Base-by-base conservation (phyloP, 148 eudicot genomes). In the Diospyros lotus region DNA sequence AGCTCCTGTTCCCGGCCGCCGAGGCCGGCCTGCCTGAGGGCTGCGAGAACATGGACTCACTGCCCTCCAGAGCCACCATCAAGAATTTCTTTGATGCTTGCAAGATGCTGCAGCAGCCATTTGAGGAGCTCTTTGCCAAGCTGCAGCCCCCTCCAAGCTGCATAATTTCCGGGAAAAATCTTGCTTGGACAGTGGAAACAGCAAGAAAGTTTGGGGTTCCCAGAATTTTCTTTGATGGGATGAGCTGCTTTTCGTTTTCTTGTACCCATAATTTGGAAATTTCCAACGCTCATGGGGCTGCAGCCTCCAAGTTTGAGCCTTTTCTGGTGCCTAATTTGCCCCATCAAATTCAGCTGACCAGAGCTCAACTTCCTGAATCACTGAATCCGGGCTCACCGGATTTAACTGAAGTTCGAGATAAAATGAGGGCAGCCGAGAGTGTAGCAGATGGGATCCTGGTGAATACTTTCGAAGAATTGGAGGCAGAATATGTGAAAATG, bases 401-500 rank as follows among this genome's bases (percentile, higher is more conserved):
- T 17, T n/a, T 68, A 13, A 59, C 43, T 3, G 59, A 13, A 9
- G 3, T 68, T 18, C 75, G 80, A 13, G 77, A 74, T 41, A 71
- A 82, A 46, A 78, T 82, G 74, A 81, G 68, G 50, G 80, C 60
- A 51, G 80, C 84, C 2, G 83, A 82, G 18, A 56, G 75, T 45
- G 66, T 50, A 28, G 80, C 85, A 41, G 74, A 75, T 50, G 88
- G 88, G 2, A 76, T 79, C 9, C 77, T 82, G 63, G 67, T 86
- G 58, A 86, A 86, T 77, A 80, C 75, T 18, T 86, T 86, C 61
- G 80, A 69, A 53, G 83, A 80, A 52, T 73, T 86, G 72, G 89
- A 86, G 56, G 52, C 51, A 1, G 55, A 70, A 54, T 86, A 84
- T 67, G 77, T 84, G 1, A 41, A 72, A 4, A 73, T 56, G 12